phyloP scores from a whole-genome alignment of 495 filamentous ascomycete species.

The Penicillium turbatum region DNA sequence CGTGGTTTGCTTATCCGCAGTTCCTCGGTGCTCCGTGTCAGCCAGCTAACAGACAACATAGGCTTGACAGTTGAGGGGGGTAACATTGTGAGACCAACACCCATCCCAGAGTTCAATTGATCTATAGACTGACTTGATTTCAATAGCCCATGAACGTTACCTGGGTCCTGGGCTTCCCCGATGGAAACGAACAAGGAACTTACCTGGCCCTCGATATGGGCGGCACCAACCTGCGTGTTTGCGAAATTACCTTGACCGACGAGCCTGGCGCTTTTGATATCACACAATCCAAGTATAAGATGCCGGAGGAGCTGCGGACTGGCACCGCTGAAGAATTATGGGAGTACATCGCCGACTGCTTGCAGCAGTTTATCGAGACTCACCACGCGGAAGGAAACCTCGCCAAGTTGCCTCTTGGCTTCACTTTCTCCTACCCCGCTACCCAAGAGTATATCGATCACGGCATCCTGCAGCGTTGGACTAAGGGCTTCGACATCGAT shows the following conservation, averaged over 20 bases:
- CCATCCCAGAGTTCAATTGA: background rate
- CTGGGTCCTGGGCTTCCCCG: constrained; percentile 93
- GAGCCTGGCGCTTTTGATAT: constrained; percentile 97
- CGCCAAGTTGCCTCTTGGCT: constrained; percentile 73
- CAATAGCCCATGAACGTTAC: constrained; percentile 95
- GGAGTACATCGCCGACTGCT: constrained; percentile 96
- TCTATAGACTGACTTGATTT: background rate
- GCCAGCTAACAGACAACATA: constrained; percentile 26
- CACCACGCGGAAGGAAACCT: constrained; percentile 71
- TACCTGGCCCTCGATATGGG: constrained; percentile 97
- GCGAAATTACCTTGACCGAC: constrained; percentile 87
- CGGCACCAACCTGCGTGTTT: constrained; percentile 96
- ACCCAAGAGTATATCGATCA: constrained; percentile 96
- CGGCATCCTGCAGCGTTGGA: constrained; percentile 94
- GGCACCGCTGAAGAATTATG: constrained; percentile 90
- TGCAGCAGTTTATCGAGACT: constrained; percentile 91
- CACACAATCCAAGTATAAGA: constrained; percentile 95
- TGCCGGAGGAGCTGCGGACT: constrained; percentile 93
- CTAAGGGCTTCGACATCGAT: constrained; percentile 96
- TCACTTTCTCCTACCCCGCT: constrained; percentile 97
- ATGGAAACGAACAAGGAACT: constrained; percentile 83
- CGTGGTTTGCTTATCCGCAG: constrained; percentile 10
- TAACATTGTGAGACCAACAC: constrained; percentile 68
- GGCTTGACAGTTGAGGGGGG: constrained; percentile 84
- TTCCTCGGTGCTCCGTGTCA: background rate